A percentile compares a stretch with the other conserved stretches of the same genome.
Conservation (phyloP, 1,284 basidiomycete genomes). For the Ganoderma lingzhi region DNA sequence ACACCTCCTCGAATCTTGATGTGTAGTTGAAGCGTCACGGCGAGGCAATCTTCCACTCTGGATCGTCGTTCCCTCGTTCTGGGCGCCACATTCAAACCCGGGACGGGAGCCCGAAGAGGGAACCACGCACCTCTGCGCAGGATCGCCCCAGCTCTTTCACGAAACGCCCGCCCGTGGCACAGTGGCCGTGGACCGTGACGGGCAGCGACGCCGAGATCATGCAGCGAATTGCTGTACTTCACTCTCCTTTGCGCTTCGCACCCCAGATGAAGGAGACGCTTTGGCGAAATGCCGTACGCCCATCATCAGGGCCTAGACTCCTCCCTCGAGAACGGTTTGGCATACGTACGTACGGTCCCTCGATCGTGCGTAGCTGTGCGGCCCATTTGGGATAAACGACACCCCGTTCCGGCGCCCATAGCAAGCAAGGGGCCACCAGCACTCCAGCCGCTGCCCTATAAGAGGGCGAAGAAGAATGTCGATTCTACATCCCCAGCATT, state of each 20-base stretch:
- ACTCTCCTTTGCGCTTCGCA: conserved; percentile 16
- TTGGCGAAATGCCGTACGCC: conserved; percentile 12
- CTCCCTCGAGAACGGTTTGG: conserved; percentile 13
- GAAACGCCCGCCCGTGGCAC: background rate
- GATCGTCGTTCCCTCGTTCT: conserved; percentile 21
- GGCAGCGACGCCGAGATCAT: conserved; percentile 14
- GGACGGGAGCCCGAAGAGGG: conserved; percentile 15
- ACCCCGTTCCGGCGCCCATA: conserved; percentile 7
- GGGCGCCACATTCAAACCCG: conserved; percentile 21
- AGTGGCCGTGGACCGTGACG: conserved; percentile 5
- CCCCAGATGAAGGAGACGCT: conserved; percentile 24
- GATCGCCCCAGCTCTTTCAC: conserved; percentile 6
- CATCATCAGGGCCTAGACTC: conserved; percentile 21
- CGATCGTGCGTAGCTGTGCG: conserved; percentile 19
- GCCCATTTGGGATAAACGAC: conserved; percentile 21
- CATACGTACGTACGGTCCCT: conserved; percentile 22
- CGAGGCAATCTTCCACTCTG: conserved; percentile 18
- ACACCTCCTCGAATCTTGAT: conserved; percentile 14
- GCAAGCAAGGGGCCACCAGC: conserved; percentile 16
- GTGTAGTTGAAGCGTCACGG: conserved; percentile 13
- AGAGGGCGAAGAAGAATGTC: conserved; percentile 9
- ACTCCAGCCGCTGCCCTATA: conserved; percentile 15
- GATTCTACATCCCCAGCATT: conserved; percentile 7
- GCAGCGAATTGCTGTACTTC: conserved; percentile 16
- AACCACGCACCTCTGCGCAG: conserved; percentile 9